A percentile compares a stretch with the other conserved stretches of the same genome.
phyloP scores from a whole-genome alignment of 352 stramenopile genomes.

The Phytophthora sp. region DNA sequence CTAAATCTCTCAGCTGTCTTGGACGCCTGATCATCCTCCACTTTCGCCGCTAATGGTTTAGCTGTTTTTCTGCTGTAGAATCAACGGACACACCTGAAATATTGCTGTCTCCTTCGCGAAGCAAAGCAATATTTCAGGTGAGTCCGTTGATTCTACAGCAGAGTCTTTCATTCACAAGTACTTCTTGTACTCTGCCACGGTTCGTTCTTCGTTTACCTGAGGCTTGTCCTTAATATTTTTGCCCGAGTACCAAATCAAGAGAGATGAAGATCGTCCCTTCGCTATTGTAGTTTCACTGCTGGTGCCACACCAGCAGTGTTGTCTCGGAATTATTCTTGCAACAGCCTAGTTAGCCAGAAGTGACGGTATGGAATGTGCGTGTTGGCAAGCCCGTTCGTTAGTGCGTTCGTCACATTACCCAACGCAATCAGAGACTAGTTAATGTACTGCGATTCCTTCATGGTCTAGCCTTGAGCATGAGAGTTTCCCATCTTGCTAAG shows the following conservation, averaged over 20 bases:
- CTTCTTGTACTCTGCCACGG: conserved; percentile 73
- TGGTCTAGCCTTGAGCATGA: conserved; percentile 91
- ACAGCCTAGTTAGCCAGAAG: conserved; percentile 87
- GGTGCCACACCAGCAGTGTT: conserved; percentile 65
- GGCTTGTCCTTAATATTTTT: conserved; percentile 86
- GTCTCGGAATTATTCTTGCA: conserved; percentile 87
- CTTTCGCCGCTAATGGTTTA: conserved; percentile 54
- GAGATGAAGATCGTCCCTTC: conserved; percentile 78
- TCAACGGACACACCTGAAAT: conserved; percentile 40
- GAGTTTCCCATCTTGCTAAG: conserved; percentile 78
- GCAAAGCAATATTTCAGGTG: too few relatives aligned
- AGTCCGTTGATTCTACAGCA: too few relatives aligned
- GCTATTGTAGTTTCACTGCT: conserved; percentile 73
- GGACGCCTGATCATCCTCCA: conserved; percentile 65
- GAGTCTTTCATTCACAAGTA: too few relatives aligned
- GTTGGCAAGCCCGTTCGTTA: conserved; percentile 84
- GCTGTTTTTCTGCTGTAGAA: conserved; percentile 42
- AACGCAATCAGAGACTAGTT: conserved; percentile 92
- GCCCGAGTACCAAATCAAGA: conserved; percentile 80
- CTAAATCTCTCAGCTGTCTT: conserved; percentile 58
- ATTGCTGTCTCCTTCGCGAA: too few relatives aligned
- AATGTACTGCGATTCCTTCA: conserved; percentile 89
- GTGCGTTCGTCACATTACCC: conserved; percentile 90
- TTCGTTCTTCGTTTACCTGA: conserved; percentile 92
- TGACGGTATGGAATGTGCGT: conserved; percentile 93